Percentiles rank a stretch among this genome's conserved stretches.
phyloP scores from a whole-genome alignment of 1,284 basidiomycete species.

The Ganoderma meredithae region DNA sequence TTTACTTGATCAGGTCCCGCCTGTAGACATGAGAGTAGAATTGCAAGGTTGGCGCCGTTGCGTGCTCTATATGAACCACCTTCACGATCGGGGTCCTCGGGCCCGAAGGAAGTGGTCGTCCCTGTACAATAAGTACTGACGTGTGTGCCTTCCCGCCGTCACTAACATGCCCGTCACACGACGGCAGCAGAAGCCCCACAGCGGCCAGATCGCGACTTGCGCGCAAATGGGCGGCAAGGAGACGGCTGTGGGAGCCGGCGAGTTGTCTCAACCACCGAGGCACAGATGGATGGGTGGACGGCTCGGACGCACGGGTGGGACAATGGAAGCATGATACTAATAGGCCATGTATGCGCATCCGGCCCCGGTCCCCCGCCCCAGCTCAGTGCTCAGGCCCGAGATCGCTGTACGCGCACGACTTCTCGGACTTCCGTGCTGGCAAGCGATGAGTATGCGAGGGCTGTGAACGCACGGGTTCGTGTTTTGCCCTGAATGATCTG shows the following conservation, averaged over 20 bases:
- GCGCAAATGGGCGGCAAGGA: neutral
- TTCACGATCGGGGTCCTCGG: neutral
- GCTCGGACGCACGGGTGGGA: neutral
- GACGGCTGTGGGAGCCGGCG: neutral
- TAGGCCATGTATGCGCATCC: neutral
- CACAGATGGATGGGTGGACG: neutral
- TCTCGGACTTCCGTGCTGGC: neutral
- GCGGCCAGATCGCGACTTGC: neutral
- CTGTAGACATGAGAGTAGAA: neutral
- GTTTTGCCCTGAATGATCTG: neutral
- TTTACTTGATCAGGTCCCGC: too few species aligned
- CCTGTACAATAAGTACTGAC: neutral
- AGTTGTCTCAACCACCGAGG: neutral
- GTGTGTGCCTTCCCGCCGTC: neutral
- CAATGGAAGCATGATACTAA: neutral
- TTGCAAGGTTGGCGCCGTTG: neutral
- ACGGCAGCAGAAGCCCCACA: neutral
- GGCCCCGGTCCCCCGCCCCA: neutral
- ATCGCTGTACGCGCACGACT: neutral
- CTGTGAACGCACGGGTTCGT: neutral
- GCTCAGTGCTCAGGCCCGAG: neutral
- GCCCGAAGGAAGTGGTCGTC: neutral
- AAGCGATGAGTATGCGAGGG: neutral
- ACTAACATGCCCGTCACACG: neutral
- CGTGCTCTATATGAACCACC: neutral